Evolutionary conservation across 129 eudicot genomes (phyloP), one percentile per base, ranked within the genome.

Genomic region (Deinandra increscens): DNA sequence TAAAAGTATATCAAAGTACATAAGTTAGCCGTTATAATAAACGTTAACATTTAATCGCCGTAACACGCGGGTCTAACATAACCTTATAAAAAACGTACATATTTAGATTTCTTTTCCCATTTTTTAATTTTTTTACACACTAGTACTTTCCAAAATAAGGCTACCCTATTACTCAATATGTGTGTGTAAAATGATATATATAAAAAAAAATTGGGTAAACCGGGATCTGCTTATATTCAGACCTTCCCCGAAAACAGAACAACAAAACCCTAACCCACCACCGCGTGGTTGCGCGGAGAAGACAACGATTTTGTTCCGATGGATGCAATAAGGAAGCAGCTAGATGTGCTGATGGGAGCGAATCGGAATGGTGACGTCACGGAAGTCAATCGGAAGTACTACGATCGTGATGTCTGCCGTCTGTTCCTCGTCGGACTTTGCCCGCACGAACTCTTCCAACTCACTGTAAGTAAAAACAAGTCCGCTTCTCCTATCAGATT

Each of bases 381-480:
- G 26, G 98, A 93, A 77, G 98, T 93, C 6, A 85, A 87, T 61
- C 87, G 98, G 4, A 88, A 89, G 90, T 93, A 84, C 73, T 89
- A 76, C 84, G 98, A 93, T 75, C 98, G 98, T 39, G 98, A 93
- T 29, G 98, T 93, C 15, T 93, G 98, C 51, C 98, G 98, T 68
- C 88, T 93, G 66, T 89, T 69, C 78, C 82, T 93, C 50, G 88
- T 87, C 61, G 98, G 98, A 42, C 95, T 93, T 41, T 93, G 98
- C 64, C 98, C 98, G 58, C 98, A 93, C 82, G 98, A 93, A 31
- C 96, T 93, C 50, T 93, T 93, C 67, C 98, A 93, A 58, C 90
- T 93, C 74, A 93, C 98, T 44, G 98, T 93, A 83, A 63, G 81
- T 39, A 11, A 36, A 12, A 3, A 26, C 46, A 17, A 69, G 56